Base-by-base conservation (phyloP, 2,329 filamentous ascomycete genomes). In the Byssochlamys sp. region DNA sequence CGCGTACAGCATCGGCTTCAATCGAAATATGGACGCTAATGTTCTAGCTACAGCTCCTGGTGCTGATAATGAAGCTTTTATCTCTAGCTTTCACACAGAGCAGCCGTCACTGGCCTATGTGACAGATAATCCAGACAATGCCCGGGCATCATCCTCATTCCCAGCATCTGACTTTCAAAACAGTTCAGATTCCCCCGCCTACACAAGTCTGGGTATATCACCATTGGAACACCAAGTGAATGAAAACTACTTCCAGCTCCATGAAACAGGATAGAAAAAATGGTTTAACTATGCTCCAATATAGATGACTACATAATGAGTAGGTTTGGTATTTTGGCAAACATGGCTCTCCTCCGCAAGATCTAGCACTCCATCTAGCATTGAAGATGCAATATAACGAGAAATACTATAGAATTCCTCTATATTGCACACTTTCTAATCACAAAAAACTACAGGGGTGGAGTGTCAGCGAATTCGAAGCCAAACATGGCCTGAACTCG, bases 391-490 rank as follows among this genome's bases (percentile, higher is more conserved):
- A 31, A 4, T 10, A 31, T 10, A 31, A 10, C 19, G 29, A 10
- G 7, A 10, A 10, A 31, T 31, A 31, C 10, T 10, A 11, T 19
- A 2, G 7, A 0, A 10, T 10, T 2, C 10, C 7, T 1, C 29
- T 31, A 2, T 10, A 11, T 31, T 31, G 3, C 35, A 39, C 35
- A 4, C 4, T 14, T n/a, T n/a, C 1, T 14, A n/a, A 3, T 19
- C 11, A 12, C 4, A 48, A 39, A 29, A 31, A 19, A 57, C 24
- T 39, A 33, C 52, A 63, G 55, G 14, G 39, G 29, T 1, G 59
- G 61, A 3, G 63, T 65, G 57, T 63, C 57, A n/a, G 56, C 61
- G 48, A 60, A 65, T 10, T 51, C 51, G 55, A 57, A 62, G 6
- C 61, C 59, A 48, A 59, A 60, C 25, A 19, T 56, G 9, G 26